A percentile compares a stretch with the other conserved stretches of the same genome.
These are phyloP conservation scores for Sapria himalayana DNA, from an alignment of 345 rosid species.

Conservation along the genomic window DNA sequence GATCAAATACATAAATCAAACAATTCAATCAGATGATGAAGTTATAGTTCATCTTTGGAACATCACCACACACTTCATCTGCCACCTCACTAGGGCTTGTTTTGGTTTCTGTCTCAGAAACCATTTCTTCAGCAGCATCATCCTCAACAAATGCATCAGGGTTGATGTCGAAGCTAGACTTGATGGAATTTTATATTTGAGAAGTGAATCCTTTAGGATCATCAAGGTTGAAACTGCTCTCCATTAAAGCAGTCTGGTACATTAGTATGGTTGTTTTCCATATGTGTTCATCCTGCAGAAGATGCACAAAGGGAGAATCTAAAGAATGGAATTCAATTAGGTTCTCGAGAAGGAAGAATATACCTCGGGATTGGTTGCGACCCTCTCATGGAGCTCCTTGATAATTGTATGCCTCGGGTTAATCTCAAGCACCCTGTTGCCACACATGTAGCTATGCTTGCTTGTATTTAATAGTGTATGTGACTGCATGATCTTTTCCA, in stretches of 20 bases:
- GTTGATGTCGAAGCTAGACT: slow-evolving; percentile 46
- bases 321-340: not conserved
- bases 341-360: too few relatives aligned
- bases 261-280: slow-evolving; percentile 71
- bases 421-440: slow-evolving; percentile 88
- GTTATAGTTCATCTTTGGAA: slow-evolving; percentile 10
- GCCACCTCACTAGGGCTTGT: too few relatives aligned
- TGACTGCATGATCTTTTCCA: slow-evolving; percentile 97
- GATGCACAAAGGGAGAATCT: not conserved
- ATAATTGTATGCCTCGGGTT: slow-evolving; percentile 90
- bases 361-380: slow-evolving; percentile 75
- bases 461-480: slow-evolving; percentile 74
- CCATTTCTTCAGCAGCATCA: slow-evolving; percentile 50
- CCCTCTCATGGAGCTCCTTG: slow-evolving; percentile 80
- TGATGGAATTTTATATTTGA: slow-evolving; percentile 54
- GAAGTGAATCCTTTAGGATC: slow-evolving; percentile 88
- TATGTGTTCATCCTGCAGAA: slow-evolving; percentile 40
- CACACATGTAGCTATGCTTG: slow-evolving; percentile 86
- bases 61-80: slow-evolving; percentile 14
- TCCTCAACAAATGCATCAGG: slow-evolving; percentile 57
- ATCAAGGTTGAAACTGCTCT: slow-evolving; percentile 60
- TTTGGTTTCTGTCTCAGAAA: slow-evolving; percentile 16
- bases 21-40: too few relatives aligned
- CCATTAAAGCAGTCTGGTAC: slow-evolving; percentile 87
- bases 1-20: too few relatives aligned